Conservation (phyloP, 2,329 filamentous ascomycete species). For the Bertia moriformis region DNA sequence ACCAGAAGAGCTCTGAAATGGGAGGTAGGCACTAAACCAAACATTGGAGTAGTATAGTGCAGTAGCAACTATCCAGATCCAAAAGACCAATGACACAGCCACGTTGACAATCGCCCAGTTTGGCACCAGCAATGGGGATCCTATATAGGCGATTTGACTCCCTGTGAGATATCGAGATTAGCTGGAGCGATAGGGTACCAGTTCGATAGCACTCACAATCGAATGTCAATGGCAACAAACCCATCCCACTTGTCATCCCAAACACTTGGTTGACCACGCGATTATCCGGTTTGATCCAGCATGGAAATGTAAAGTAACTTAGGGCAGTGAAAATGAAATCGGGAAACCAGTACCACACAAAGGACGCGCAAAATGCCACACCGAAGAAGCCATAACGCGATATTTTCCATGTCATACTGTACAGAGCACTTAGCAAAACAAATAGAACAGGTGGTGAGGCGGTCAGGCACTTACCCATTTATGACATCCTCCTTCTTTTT, state of each 20-base stretch:
- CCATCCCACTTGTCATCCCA: conserved; percentile 27
- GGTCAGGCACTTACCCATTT: no score
- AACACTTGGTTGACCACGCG: conserved; percentile 28
- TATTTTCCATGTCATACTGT: conserved; percentile 14
- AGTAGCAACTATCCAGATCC: conserved; percentile 25
- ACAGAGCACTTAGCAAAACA: not conserved
- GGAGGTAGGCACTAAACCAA: conserved; percentile 34
- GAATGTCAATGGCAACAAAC: conserved; percentile 23
- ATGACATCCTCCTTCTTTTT: no score
- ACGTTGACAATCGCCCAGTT: conserved; percentile 31
- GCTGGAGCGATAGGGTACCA: conserved; percentile 26
- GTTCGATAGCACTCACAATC: no score
- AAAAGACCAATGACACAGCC: conserved; percentile 25
- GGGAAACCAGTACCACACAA: conserved; percentile 34
- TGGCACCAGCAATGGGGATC: conserved; percentile 22
- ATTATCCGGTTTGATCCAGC: conserved; percentile 31
- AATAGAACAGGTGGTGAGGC: not conserved
- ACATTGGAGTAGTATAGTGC: conserved; percentile 31
- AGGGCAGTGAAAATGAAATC: conserved; percentile 28
- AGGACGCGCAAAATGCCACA: conserved; percentile 16
- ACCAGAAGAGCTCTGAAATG: conserved; percentile 33
- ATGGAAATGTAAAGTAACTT: conserved; percentile 28
- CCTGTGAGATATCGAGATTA: conserved; percentile 22
- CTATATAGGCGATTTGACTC: conserved; percentile 20
- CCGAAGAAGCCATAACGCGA: conserved; percentile 16